phyloP scores from a whole-genome alignment of 495 filamentous ascomycete genomes.

The Lentithecium fluviatile region DNA sequence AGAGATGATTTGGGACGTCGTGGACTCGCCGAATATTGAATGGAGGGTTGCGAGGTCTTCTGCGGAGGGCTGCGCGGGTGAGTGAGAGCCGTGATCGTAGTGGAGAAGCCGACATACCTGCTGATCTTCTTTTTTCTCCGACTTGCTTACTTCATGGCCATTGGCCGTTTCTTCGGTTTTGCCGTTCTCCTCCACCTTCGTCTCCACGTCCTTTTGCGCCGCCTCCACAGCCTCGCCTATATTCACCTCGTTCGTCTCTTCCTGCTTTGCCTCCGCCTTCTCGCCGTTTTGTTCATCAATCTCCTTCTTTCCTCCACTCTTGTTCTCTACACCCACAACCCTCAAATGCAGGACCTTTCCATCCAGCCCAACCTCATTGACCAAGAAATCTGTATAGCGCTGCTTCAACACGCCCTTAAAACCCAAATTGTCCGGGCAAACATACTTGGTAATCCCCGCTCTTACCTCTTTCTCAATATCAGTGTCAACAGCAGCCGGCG shows the following conservation, averaged over 20 bases:
- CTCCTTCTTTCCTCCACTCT: neutral
- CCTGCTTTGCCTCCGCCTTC: conserved; percentile 15
- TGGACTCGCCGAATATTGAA: conserved; percentile 39
- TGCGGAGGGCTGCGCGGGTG: conserved; percentile 15
- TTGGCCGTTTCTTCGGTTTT: neutral
- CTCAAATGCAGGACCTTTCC: conserved; percentile 77
- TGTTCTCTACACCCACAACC: conserved; percentile 42
- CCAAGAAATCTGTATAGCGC: conserved; percentile 86
- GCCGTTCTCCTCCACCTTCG: conserved; percentile 13
- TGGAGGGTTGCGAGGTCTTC: conserved; percentile 34
- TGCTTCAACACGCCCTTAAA: conserved; percentile 42
- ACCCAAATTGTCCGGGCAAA: conserved; percentile 35
- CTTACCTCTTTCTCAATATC: conserved; percentile 31
- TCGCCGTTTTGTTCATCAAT: neutral
- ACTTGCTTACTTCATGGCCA: neutral
- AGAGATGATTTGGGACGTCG: conserved; percentile 25
- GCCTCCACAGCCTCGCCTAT: too few species aligned
- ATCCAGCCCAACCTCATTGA: conserved; percentile 82
- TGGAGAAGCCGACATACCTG: too few species aligned
- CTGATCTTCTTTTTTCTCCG: too few species aligned
- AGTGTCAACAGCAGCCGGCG: neutral
- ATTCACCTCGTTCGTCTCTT: neutral
- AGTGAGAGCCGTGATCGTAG: neutral
- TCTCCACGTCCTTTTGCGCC: conserved; percentile 8
- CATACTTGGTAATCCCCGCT: conserved; percentile 40